Evolutionary conservation across 768 basidiomycete species (phyloP).

Genomic region (Lactifluus pinguis): DNA sequence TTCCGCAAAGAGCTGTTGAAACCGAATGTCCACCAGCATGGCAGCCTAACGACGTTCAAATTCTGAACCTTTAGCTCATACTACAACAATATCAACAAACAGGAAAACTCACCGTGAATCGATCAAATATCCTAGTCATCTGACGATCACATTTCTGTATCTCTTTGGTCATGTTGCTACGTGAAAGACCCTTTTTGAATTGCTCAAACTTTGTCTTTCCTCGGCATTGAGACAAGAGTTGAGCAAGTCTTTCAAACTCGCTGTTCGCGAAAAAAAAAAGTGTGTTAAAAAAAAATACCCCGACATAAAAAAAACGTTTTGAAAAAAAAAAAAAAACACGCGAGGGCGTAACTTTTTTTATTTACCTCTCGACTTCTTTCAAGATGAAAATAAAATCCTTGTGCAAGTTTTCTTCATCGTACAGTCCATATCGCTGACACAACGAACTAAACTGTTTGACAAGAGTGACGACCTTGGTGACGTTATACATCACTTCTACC

Average conservation of each 20-base stretch:
- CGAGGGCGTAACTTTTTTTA: too few species aligned
- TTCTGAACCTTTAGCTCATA: neutral
- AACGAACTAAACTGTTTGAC: neutral
- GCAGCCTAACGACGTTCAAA: neutral
- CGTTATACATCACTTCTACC: slow-evolving; percentile 13
- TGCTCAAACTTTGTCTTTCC: slow-evolving; percentile 1
- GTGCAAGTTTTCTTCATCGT: slow-evolving; percentile 3
- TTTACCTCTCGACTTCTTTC: slow-evolving; percentile 2
- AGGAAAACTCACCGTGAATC: slow-evolving; percentile 1
- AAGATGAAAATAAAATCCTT: neutral
- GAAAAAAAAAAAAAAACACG: too few species aligned
- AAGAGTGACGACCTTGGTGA: slow-evolving; percentile 7
- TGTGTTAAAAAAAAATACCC: neutral
- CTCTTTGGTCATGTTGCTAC: slow-evolving; percentile 5
- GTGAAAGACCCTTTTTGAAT: slow-evolving; percentile 5
- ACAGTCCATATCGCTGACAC: neutral
- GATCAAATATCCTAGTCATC: slow-evolving; percentile 8
- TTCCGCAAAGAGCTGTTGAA: slow-evolving; percentile 1
- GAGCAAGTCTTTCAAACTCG: neutral
- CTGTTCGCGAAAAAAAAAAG: neutral
- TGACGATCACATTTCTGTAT: slow-evolving; percentile 10
- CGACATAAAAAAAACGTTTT: too few species aligned
- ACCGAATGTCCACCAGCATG: slow-evolving; percentile 6
- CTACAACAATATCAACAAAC: neutral
- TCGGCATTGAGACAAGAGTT: slow-evolving; percentile 3